Evolutionary conservation across 495 filamentous ascomycete genomes (phyloP), one percentile per base, ranked within the genome.

Genomic region (Neurospora sp.): DNA sequence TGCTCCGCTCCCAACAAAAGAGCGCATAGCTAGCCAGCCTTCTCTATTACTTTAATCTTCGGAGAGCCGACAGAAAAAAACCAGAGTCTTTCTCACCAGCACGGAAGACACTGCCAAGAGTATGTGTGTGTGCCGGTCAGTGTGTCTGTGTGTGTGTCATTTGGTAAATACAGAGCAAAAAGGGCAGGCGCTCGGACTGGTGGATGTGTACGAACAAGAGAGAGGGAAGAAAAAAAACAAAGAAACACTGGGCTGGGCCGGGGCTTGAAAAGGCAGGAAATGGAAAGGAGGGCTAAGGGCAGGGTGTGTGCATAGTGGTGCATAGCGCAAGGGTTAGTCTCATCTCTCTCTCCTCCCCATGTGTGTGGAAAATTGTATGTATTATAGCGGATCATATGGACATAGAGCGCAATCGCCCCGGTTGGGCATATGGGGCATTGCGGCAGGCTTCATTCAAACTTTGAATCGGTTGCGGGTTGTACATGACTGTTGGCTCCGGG

Each of bases 311-410:
- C 53, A 65, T 65, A 35, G 53, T 65, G 53, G 53, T 78, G 76
- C 79, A 80, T 79, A 79, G 78, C 76, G 79, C 73, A 75, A 68
- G 77, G 74, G 53, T 37, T 35, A 17, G 14, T 65, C 12, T 35
- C 53, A 65, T 65, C 27, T 79, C 77, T 80, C 79, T 80, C 79
- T 79, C 76, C 78, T 78, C 79, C 76, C 74, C 31, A 14, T 65
- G 53, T 35, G 74, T 76, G 74, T 76, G 74, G 70, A 77, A 73
- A 35, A 22, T 78, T 78, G 74, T 78, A 72, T 76, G 72, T 77
- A 80, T 77, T 75, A 76, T 79, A 80, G 74, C 72, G 76, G 76
- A 65, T 37, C 70, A 72, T 74, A 75, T 75, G 74, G 76, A 75
- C 70, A 79, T 78, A 78, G 73, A 78, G 72, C 69, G 71, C 53